These are phyloP conservation scores for Phylloporus sp. DNA, from an alignment of 768 basidiomycete genomes.

Conservation along the genomic window DNA sequence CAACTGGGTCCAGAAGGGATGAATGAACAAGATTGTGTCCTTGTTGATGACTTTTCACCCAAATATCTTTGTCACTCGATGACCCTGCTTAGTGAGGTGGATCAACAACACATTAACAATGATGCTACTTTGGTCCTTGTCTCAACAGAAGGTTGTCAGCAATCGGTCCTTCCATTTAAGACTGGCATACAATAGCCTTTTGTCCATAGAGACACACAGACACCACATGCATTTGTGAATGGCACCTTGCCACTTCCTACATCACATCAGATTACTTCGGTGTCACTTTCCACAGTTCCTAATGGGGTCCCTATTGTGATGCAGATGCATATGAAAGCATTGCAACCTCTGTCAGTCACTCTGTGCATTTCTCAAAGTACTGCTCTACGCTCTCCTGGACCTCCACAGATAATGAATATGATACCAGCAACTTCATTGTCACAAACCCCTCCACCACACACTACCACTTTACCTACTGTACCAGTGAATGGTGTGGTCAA, in stretches of 20 bases:
- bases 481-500: slow-evolving; percentile 37
- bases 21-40: slow-evolving; percentile 63
- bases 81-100: slow-evolving; percentile 53
- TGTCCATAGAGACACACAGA: slow-evolving; percentile 24
- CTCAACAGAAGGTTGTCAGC: slow-evolving; percentile 47
- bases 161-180: slow-evolving; percentile 47
- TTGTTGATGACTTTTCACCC: slow-evolving; percentile 70
- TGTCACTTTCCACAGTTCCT: slow-evolving; percentile 26
- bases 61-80: slow-evolving; percentile 56
- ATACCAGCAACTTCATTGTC: slow-evolving; percentile 29
- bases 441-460: slow-evolving; percentile 34
- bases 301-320: slow-evolving; percentile 57
- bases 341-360: slow-evolving; percentile 47
- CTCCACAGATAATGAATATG: slow-evolving; percentile 34
- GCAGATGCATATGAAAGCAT: slow-evolving; percentile 57
- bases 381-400: slow-evolving; percentile 30
- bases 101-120: slow-evolving; percentile 46
- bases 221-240: slow-evolving; percentile 19
- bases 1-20: slow-evolving; percentile 54
- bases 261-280: slow-evolving; percentile 18
- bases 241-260: slow-evolving; percentile 25
- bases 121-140: slow-evolving; percentile 47
- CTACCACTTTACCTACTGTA: slow-evolving; percentile 20
- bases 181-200: slow-evolving; percentile 29
- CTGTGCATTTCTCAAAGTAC: slow-evolving; percentile 55